Evolutionary conservation across 2,329 filamentous ascomycete genomes (phyloP), one percentile per base, ranked within the genome.

Genomic region (Arthroderma uncinatum): DNA sequence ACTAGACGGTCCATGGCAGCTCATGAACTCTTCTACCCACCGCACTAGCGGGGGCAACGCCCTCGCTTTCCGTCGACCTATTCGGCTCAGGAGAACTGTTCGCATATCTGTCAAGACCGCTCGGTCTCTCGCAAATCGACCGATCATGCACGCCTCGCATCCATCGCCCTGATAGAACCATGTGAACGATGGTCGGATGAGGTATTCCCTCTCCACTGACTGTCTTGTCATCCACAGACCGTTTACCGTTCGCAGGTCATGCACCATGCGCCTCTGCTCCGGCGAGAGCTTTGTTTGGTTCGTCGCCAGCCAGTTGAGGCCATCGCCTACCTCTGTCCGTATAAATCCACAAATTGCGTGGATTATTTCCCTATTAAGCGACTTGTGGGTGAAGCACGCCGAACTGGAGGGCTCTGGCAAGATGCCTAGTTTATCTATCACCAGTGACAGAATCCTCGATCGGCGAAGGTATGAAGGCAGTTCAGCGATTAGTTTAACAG

Each of bases 81-180:
- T 71, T 19, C 68, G 69, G 54, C 68, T 68, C 12, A 68, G 57
- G 30, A 72, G 40, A 1, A 64, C 52, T 52, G 57, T 59, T 23
- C 69, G 65, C 9, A 75, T 60, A 44, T 70, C 65, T 16, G 63
- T 63, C 14, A 74, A 36, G 1, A 59, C 59, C 1, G 60, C 40
- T 2, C 64, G 62, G 52, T 70, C 59, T 0, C 58, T 54, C 1
- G 65, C 64, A 10, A 75, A 61, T 0, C 68, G 63, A 5, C 66
- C 62, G 8, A 74, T 42, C 53, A 73, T 71, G 48, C 73, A 75
- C 0, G 68, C 73, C 28, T 69, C 61, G 58, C 73, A 75, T 7
- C 59, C 53, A 52, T 71, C 68, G 19, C 55, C 58, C 59, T 74
- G 70, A 42, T 66, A 68, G 6, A 30, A 54, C 61, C 63, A 63